These are phyloP conservation scores for Candida jianshihensis DNA, from an alignment of 805 yeast genomes.

Conservation along the genomic window DNA sequence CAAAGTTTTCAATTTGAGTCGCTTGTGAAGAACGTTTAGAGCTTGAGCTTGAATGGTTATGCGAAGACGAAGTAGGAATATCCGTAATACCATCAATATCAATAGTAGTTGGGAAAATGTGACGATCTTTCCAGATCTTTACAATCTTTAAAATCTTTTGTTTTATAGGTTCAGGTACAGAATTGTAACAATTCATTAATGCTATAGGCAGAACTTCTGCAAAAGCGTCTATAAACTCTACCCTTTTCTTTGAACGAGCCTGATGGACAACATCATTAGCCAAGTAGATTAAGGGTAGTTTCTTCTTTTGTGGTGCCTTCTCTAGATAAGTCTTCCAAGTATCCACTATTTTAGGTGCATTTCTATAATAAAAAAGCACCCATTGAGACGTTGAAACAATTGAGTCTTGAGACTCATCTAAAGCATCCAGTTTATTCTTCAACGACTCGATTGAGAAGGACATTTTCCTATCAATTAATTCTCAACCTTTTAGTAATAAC, in stretches of 20 bases:
- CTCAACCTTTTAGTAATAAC: no score
- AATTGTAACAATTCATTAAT: conserved; percentile 23
- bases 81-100: conserved; percentile 6
- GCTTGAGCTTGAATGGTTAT: neutral
- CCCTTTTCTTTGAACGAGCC: conserved; percentile 53
- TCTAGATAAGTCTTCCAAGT: conserved; percentile 41
- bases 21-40: neutral
- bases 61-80: neutral
- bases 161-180: conserved; percentile 12
- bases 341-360: conserved; percentile 44
- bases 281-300: conserved; percentile 56
- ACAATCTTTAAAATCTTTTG: conserved; percentile 42
- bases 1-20: neutral
- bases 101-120: conserved; percentile 28
- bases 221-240: conserved; percentile 54
- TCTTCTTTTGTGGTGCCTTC: conserved; percentile 31
- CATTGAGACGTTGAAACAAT: conserved; percentile 70
- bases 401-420: conserved; percentile 62
- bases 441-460: conserved; percentile 47
- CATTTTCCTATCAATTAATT: conserved; percentile 18
- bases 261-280: conserved; percentile 82
- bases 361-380: conserved; percentile 61
- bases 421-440: conserved; percentile 34
- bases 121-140: conserved; percentile 51
- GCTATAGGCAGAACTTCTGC: conserved; percentile 39